Evolutionary conservation across 805 yeast species (phyloP).

Genomic region (Vanderwaltozyma polyspora): DNA sequence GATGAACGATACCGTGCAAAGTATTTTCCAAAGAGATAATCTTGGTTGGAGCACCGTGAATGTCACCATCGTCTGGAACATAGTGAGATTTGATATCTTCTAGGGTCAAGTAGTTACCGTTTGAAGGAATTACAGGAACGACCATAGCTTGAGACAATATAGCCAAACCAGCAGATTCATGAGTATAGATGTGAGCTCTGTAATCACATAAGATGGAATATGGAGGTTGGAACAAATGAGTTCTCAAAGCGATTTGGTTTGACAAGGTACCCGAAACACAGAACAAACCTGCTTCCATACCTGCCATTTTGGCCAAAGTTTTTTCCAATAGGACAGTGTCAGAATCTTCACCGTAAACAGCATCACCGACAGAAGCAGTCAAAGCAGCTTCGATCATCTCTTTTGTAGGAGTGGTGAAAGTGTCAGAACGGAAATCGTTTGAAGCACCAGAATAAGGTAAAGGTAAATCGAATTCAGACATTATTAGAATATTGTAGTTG

Average conservation of each 20-base stretch:
- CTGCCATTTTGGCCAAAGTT: conserved; percentile 56
- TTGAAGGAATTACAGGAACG: conserved; percentile 64
- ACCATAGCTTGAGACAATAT: conserved; percentile 88
- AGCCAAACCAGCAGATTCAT: conserved; percentile 89
- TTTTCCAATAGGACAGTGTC: conserved; percentile 56
- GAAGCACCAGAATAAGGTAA: conserved; percentile 22
- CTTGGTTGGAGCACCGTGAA: conserved; percentile 82
- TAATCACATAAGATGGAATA: conserved; percentile 77
- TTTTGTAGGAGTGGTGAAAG: conserved; percentile 79
- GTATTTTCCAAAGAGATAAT: conserved; percentile 83
- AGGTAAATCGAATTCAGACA: conserved; percentile 18
- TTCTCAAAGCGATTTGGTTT: conserved; percentile 74
- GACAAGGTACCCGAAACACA: conserved; percentile 87
- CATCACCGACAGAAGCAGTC: conserved; percentile 62
- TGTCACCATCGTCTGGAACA: conserved; percentile 65
- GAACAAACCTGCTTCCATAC: conserved; percentile 70
- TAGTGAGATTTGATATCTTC: conserved; percentile 61
- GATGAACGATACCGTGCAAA: conserved; percentile 69
- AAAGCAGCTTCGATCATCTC: conserved; percentile 55
- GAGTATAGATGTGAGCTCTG: conserved; percentile 70
- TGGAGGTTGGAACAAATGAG: conserved; percentile 62
- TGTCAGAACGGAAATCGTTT: conserved; percentile 63
- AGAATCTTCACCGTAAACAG: conserved; percentile 78
- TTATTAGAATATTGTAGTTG: too few species aligned
- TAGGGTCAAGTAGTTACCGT: conserved; percentile 65